A percentile compares a stretch with the other conserved stretches of the same genome.
These are phyloP conservation scores for Paramecium octaurelia DNA, from an alignment of 73 alveolate genomes.

Conservation along the genomic window DNA sequence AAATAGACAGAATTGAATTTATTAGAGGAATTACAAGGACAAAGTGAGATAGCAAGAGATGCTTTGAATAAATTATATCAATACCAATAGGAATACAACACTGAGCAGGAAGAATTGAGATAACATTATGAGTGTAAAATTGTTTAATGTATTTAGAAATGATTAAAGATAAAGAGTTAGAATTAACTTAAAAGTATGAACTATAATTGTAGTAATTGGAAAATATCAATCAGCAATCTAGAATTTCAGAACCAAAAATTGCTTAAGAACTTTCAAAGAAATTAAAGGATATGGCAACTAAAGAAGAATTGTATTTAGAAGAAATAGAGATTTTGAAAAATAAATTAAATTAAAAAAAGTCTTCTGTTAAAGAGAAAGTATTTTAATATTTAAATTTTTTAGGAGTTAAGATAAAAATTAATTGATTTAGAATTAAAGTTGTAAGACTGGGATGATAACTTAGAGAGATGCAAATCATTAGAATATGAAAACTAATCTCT, in stretches of 20 bases:
- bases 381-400: neutral
- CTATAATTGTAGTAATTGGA: neutral
- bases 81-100: neutral
- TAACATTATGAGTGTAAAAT: neutral
- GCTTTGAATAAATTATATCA: slow-evolving; percentile 29
- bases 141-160: neutral
- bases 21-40: slow-evolving; percentile 1
- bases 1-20: slow-evolving; percentile 26
- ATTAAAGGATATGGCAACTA: neutral
- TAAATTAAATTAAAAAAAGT: neutral
- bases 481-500: neutral
- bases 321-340: slow-evolving; percentile 30
- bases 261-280: neutral
- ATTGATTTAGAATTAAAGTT: neutral
- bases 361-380: neutral
- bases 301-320: slow-evolving; percentile 21
- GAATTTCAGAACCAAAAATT: neutral
- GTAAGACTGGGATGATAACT: neutral
- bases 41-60: slow-evolving; percentile 1
- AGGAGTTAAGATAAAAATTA: slow-evolving; percentile 52
- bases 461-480: neutral
- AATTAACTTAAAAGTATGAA: neutral
- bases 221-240: neutral
- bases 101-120: neutral
- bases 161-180: neutral